Conservation (phyloP, 352 stramenopile species). For the Peronospora farinosa region DNA sequence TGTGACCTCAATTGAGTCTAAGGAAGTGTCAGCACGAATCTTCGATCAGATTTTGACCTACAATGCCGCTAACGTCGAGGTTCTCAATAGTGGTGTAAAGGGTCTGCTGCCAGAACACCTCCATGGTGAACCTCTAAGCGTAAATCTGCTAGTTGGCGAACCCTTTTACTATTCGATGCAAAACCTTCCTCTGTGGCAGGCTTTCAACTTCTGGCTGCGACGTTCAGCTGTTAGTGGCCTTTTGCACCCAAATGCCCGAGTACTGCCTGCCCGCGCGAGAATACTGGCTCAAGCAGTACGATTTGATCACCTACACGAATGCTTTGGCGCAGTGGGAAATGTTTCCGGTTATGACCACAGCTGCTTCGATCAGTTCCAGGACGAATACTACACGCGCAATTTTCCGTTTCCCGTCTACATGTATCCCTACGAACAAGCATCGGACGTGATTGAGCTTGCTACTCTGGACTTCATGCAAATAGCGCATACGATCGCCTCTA, state of each 20-base stretch:
- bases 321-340: constrained; percentile 64
- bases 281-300: constrained; percentile 54
- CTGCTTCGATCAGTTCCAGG: constrained; percentile 68
- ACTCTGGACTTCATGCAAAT: constrained; percentile 38
- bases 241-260: constrained; percentile 31
- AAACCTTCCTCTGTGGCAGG: constrained; percentile 75
- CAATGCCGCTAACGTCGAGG: constrained; percentile 42
- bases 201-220: constrained; percentile 80
- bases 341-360: constrained; percentile 70
- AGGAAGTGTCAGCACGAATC: constrained; percentile 72
- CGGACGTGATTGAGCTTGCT: constrained; percentile 41
- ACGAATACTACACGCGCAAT: constrained; percentile 60
- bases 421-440: constrained; percentile 52
- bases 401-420: constrained; percentile 81
- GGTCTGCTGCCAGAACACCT: constrained; percentile 54
- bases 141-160: constrained; percentile 62
- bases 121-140: constrained; percentile 34
- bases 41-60: constrained; percentile 60
- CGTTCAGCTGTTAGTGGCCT: constrained; percentile 44
- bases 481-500: constrained; percentile 31
- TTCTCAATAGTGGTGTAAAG: constrained; percentile 69
- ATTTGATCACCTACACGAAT: constrained; percentile 71
- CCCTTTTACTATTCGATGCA: constrained; percentile 86
- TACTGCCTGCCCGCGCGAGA: constrained; percentile 45
- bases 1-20: constrained; percentile 74